Evolutionary conservation across 1,284 basidiomycete genomes (phyloP), one percentile per base, ranked within the genome.

Genomic region (Exsudoporus floridanus): DNA sequence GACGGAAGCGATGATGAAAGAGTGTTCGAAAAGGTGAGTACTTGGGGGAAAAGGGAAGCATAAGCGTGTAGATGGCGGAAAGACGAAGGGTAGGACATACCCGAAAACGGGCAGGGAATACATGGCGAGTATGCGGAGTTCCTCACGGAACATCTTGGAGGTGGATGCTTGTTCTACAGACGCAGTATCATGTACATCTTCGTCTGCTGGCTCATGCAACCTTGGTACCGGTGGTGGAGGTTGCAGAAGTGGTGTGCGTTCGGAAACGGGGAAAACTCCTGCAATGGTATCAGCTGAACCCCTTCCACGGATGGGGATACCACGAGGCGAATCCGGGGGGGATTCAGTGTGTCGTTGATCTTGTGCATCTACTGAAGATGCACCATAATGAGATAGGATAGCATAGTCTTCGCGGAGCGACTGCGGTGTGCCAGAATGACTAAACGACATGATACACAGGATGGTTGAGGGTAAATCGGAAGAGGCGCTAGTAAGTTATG

Each of bases 11-110:
- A 91, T 74, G 35, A 88, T 78, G 21, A 92, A 79, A 19, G 84
- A 87, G 63, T 88, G 89, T 66, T 92, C 90, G 13, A 83, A 75
- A 10, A 91, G 51, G 60, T 91, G 88, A 1, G 90, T 87, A 10
- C 89, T 90, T 42, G 31, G 6, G 9, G 21, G 19, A 25, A 12
- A 25, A 12, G 45, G 25, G 13, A 14, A 34, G 30, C 0, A 27
- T 57, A 4, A 64, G 52, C 10, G 25, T 9, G 33, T 21, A 39
- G 35, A 50, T 2, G 10, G 16, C 7, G 7, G 13, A 28, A 34
- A 33, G 14, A 7, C 62, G 7, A n/a, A 65, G 18, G 54, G 60
- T n/a, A 33, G 6, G 69, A 74, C 79, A 48, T 50, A 86, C 84
- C 79, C 79, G 57, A 83, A 82, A 31, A 89, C 80, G 4, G 90